These are phyloP conservation scores for Silene vulgaris DNA, from an alignment of 179 eudicot genomes.

Conservation along the genomic window DNA sequence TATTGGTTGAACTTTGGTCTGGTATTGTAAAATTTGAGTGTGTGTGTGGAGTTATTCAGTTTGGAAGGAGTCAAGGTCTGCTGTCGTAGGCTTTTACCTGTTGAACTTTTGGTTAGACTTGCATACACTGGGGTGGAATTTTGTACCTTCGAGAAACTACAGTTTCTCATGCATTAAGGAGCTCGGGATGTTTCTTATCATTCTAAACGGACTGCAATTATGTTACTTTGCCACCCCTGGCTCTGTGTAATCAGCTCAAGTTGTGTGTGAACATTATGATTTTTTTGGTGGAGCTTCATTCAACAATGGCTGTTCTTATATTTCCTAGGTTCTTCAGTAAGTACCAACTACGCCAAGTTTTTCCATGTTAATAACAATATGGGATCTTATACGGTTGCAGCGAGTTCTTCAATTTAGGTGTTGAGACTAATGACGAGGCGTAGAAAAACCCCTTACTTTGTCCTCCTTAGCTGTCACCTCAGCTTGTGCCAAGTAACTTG, in stretches of 20 bases:
- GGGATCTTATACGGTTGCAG: neutral
- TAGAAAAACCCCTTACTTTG: neutral
- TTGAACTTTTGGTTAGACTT: neutral
- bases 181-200: neutral
- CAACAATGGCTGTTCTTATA: neutral
- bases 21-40: neutral
- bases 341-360: neutral
- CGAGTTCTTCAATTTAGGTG: neutral
- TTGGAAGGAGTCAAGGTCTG: neutral
- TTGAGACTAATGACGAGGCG: too few relatives aligned
- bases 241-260: neutral
- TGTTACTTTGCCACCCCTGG: neutral
- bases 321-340: neutral
- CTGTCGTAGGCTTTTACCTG: neutral
- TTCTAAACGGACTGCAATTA: neutral
- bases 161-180: constrained; percentile 1
- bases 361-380: neutral
- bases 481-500: neutral
- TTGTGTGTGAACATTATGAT: neutral
- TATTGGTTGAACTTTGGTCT: neutral
- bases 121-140: neutral
- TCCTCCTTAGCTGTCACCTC: neutral
- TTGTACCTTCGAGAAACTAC: neutral
- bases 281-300: neutral
- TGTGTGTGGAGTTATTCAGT: neutral